These are phyloP conservation scores for Solanum microdontum DNA, from an alignment of 257 asterid species.

Conservation along the genomic window DNA sequence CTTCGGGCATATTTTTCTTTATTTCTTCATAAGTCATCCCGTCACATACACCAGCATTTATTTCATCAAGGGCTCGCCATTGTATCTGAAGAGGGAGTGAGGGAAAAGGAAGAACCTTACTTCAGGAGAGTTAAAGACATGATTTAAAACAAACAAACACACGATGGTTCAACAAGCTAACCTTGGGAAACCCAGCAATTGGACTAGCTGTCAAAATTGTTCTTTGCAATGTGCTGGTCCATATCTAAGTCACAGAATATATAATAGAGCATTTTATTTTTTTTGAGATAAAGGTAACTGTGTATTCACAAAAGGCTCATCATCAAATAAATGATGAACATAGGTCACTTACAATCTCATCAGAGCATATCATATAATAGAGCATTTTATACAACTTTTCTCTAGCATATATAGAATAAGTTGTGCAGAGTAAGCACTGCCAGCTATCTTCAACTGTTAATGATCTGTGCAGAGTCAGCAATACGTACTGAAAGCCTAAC, in stretches of 20 bases:
- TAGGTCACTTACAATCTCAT: too few relatives aligned
- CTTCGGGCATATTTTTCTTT: constrained; percentile 97
- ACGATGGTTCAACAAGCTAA: constrained; percentile 9
- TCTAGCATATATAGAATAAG: background rate
- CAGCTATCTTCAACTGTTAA: background rate
- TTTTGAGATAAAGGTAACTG: too few relatives aligned
- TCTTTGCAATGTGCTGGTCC: constrained; percentile 99
- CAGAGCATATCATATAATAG: background rate
- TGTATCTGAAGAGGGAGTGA: constrained; percentile 50
- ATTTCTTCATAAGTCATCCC: constrained; percentile 99
- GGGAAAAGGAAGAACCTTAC: background rate
- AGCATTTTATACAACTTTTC: background rate
- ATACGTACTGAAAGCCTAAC: background rate
- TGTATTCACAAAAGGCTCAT: too few relatives aligned
- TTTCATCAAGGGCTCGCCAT: constrained; percentile 99
- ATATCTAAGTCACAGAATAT: constrained; percentile 54
- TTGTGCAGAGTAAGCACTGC: background rate
- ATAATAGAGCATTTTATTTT: background rate
- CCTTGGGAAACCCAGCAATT: constrained; percentile 94
- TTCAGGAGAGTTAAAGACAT: background rate
- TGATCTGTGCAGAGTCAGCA: background rate
- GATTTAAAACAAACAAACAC: background rate
- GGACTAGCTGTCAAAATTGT: constrained; percentile 80
- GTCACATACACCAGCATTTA: constrained; percentile 90
- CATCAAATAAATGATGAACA: too few relatives aligned